phyloP scores from a whole-genome alignment of 768 basidiomycete species.

The Leccinum variicolor region DNA sequence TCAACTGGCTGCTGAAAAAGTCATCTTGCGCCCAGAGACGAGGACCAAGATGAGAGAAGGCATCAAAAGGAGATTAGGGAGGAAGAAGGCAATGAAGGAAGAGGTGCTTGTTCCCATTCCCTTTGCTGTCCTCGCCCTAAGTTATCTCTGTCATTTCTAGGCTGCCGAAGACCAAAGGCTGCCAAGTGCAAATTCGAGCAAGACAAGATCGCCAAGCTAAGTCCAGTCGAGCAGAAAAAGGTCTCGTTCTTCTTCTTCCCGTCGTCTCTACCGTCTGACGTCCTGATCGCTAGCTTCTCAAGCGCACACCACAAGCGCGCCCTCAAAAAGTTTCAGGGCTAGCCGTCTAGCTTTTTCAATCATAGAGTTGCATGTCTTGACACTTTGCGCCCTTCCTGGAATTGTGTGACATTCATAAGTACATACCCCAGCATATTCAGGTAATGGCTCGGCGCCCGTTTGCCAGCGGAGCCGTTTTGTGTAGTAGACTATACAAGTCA shows the following conservation, averaged over 20 bases:
- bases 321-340: slow-evolving; percentile 63
- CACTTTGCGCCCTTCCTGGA: not conserved
- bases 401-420: slow-evolving; percentile 16
- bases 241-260: slow-evolving; percentile 31
- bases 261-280: not conserved
- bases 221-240: slow-evolving; percentile 82
- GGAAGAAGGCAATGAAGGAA: slow-evolving; percentile 64
- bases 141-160: slow-evolving; percentile 7
- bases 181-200: slow-evolving; percentile 74
- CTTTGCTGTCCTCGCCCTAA: not conserved
- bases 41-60: slow-evolving; percentile 72
- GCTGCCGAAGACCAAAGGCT: slow-evolving; percentile 64
- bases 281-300: slow-evolving; percentile 45
- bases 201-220: slow-evolving; percentile 68
- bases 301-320: slow-evolving; percentile 75
- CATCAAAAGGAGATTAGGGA: slow-evolving; percentile 64
- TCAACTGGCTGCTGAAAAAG: slow-evolving; percentile 43
- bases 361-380: slow-evolving; percentile 7
- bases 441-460: too few species aligned
- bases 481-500: too few species aligned
- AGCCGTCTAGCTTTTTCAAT: slow-evolving; percentile 6
- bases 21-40: slow-evolving; percentile 77
- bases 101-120: slow-evolving; percentile 42
- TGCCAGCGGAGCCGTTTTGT: too few species aligned
- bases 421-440: not conserved